These are phyloP conservation scores for Orbilia oligospora DNA, from an alignment of 2,329 filamentous ascomycete species.

Conservation along the genomic window DNA sequence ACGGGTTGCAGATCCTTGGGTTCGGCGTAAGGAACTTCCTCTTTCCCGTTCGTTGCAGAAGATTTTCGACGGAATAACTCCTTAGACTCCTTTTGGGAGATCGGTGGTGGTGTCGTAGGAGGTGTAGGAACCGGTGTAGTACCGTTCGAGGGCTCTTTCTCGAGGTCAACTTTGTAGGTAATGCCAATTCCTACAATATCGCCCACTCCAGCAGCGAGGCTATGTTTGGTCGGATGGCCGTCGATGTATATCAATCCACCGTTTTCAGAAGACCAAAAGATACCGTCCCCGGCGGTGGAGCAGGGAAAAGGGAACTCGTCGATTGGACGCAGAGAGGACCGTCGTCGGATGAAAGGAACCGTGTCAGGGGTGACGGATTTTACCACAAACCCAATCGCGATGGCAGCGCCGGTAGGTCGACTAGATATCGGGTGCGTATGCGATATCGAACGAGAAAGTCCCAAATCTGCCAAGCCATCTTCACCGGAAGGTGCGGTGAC, in stretches of 20 bases:
- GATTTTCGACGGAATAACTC: constrained; percentile 55
- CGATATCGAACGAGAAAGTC: constrained; percentile 56
- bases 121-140: constrained; percentile 54
- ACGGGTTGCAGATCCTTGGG: constrained; percentile 47
- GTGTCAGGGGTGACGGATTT: constrained; percentile 60
- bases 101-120: constrained; percentile 44
- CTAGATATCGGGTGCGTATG: constrained; percentile 41
- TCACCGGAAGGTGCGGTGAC: constrained; percentile 2
- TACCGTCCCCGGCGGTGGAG: constrained; percentile 44
- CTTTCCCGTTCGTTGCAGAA: constrained; percentile 39
- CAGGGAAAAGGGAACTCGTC: constrained; percentile 59
- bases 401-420: constrained; percentile 39
- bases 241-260: constrained; percentile 45
- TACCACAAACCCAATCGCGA: constrained; percentile 57
- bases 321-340: constrained; percentile 53
- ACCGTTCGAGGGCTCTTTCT: constrained; percentile 40
- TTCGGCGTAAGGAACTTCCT: constrained; percentile 49
- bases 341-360: constrained; percentile 51
- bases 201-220: constrained; percentile 41
- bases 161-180: constrained; percentile 41
- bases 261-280: constrained; percentile 55
- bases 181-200: constrained; percentile 57
- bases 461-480: constrained; percentile 45
- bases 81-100: constrained; percentile 45
- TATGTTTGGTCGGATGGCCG: constrained; percentile 40